Evolutionary conservation across 2,329 filamentous ascomycete genomes (phyloP).

Genomic region (Drechslera avenae): DNA sequence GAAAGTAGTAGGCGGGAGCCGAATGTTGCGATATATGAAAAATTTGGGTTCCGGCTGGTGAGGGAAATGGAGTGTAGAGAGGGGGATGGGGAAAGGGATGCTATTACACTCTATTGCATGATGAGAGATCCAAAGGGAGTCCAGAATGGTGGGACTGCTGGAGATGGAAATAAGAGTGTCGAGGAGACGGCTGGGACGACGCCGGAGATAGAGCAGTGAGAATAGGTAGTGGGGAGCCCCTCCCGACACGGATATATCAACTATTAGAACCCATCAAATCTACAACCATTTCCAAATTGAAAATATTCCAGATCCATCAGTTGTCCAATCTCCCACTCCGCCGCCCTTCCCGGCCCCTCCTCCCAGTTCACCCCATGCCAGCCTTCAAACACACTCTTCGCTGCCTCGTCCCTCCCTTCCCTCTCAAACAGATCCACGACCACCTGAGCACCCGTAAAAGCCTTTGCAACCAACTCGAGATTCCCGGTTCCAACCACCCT

Average conservation of each 20-base stretch:
- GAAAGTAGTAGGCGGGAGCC: slow-evolving; percentile 71
- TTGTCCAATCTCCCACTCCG: slow-evolving; percentile 25
- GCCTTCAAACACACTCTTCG: slow-evolving; percentile 30
- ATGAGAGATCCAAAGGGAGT: slow-evolving; percentile 44
- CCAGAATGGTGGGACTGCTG: not conserved
- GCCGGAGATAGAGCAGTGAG: not conserved
- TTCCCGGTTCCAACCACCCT: slow-evolving; percentile 20
- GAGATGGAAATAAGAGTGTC: not conserved
- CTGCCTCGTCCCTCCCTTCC: slow-evolving; percentile 28
- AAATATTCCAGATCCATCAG: slow-evolving; percentile 8
- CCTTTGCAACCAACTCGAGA: slow-evolving; percentile 13
- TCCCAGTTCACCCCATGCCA: slow-evolving; percentile 39
- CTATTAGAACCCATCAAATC: not conserved
- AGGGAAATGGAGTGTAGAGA: slow-evolving; percentile 72
- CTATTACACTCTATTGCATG: slow-evolving; percentile 55
- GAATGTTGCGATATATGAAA: slow-evolving; percentile 72
- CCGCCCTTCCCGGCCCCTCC: slow-evolving; percentile 27
- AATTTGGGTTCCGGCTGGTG: slow-evolving; percentile 68
- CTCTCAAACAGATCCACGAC: slow-evolving; percentile 20
- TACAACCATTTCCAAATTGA: not conserved
- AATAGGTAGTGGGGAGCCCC: too few species aligned
- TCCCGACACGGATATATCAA: too few species aligned
- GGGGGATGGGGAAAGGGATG: slow-evolving; percentile 55
- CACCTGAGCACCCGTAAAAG: slow-evolving; percentile 27
- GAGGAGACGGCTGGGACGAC: not conserved